Conservation (phyloP, 2,329 filamentous ascomycete species). For the Colletotrichum cuscutae region DNA sequence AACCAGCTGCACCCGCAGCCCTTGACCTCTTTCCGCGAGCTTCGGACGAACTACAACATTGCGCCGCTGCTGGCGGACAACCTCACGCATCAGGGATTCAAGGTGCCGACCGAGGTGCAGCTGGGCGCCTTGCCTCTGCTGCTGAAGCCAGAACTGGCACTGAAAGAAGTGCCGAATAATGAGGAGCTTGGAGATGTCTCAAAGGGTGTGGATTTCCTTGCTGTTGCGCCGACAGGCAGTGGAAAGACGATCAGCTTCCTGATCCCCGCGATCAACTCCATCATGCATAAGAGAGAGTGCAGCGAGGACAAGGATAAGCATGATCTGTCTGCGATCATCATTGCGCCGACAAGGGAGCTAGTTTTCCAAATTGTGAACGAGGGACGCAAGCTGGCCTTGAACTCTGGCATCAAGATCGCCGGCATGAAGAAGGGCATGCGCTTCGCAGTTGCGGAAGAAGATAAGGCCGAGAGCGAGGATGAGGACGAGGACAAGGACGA, state of each 20-base stretch:
- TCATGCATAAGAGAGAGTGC: constrained; percentile 67
- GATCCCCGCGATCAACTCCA: constrained; percentile 84
- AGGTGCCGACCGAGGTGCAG: constrained; percentile 92
- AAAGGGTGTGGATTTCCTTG: constrained; percentile 76
- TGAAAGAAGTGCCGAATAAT: constrained; percentile 50
- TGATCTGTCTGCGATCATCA: constrained; percentile 72
- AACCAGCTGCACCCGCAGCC: constrained; percentile 81
- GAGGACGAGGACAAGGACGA: constrained; percentile 49
- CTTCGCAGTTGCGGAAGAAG: constrained; percentile 44
- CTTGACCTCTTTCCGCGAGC: constrained; percentile 78
- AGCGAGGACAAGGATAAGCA: constrained; percentile 53
- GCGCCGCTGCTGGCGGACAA: constrained; percentile 81
- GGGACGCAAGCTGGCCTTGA: constrained; percentile 80
- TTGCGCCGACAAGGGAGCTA: constrained; percentile 83
- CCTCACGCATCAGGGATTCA: constrained; percentile 84
- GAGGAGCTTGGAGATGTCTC: constrained; percentile 44
- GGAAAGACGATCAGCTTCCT: constrained; percentile 96
- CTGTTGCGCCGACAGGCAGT: constrained; percentile 93
- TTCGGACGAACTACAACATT: constrained; percentile 78
- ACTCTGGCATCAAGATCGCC: constrained; percentile 82
- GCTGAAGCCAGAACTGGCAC: constrained; percentile 65
- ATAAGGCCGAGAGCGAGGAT: constrained; percentile 34
- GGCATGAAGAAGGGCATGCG: constrained; percentile 89
- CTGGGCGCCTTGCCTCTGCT: constrained; percentile 86
- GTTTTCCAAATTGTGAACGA: constrained; percentile 86